These are phyloP conservation scores for Brasilioporus rufonigricans DNA, from an alignment of 768 basidiomycete genomes.

Conservation along the genomic window DNA sequence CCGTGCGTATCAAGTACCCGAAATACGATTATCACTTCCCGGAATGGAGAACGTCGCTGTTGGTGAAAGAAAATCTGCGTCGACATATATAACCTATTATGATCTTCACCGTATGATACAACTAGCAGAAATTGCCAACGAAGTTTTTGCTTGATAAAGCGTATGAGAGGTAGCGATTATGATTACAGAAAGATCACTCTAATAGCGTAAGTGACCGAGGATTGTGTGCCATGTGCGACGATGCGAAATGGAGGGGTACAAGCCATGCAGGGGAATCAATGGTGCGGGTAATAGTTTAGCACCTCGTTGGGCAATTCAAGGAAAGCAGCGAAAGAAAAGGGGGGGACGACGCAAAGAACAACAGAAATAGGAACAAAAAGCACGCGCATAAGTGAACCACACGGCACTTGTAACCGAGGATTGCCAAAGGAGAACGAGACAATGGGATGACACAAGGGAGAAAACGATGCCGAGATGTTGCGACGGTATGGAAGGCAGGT, in stretches of 20 bases:
- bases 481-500: not conserved
- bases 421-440: not conserved
- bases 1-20: not conserved
- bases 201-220: not conserved
- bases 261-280: slow-evolving; percentile 15
- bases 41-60: not conserved
- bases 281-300: slow-evolving; percentile 18
- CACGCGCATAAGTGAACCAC: not conserved
- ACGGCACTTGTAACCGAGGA: slow-evolving; percentile 1
- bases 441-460: not conserved
- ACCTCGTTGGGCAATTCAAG: slow-evolving; percentile 10
- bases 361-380: not conserved
- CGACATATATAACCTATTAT: slow-evolving; percentile 16
- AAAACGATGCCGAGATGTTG: not conserved
- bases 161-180: not conserved
- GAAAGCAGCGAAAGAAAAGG: not conserved
- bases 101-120: slow-evolving; percentile 20
- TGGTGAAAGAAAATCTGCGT: not conserved
- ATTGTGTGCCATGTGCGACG: slow-evolving; percentile 1
- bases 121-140: slow-evolving; percentile 5
- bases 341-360: not conserved
- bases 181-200: slow-evolving; percentile 9
- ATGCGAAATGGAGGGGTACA: slow-evolving; percentile 15
- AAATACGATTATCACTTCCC: not conserved
- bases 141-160: slow-evolving; percentile 4